Base-by-base conservation (phyloP, 78 protist species). In the Goniomonas avonlea region DNA sequence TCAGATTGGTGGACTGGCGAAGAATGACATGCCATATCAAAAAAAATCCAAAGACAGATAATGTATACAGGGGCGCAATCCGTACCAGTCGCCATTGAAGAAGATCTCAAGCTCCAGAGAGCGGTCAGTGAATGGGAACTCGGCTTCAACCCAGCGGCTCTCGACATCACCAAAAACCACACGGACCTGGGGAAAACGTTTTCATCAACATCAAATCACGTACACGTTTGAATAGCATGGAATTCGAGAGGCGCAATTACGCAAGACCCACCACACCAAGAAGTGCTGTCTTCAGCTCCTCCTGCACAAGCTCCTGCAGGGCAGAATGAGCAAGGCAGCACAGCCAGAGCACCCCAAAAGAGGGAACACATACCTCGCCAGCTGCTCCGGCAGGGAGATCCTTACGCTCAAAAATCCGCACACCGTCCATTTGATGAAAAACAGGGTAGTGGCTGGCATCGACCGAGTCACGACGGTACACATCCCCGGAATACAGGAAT, bases 51-150 rank as follows among this genome's bases (percentile, higher is more conserved):
- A n/a, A n/a, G n/a, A n/a, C n/a, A n/a, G n/a, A n/a, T n/a, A n/a
- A n/a, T n/a, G n/a, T n/a, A n/a, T n/a, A n/a, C n/a, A n/a, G n/a
- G n/a, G n/a, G n/a, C n/a, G 43, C 35, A 35, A 83, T 8, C 90
- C 90, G 56, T 90, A 73, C 96, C 96, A 92, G 31, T 86, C 35
- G 56, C 17, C 91, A 11, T 84, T 45, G 86, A 73, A 93, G 47
- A 65, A 73, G 41, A 93, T 82, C 55, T 93, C 96, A 68, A 93
- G 86, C 81, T 93, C 96, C 31, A 65, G 77, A 0, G 89, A 82
- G 9, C 94, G 96, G 15, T 87, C 81, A 11, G 96, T 93, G 80
- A 93, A 93, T 31, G 96, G 96, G 60, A 93, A 93, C 70, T 86
- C 86, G 8, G 89, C 94, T 21, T 88, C 93, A 27, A 86, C 77